Percentiles rank a stretch among this genome's conserved stretches.
Evolutionary conservation across 805 yeast species (phyloP).

Genomic region (Wickerhamomyces queroliae): DNA sequence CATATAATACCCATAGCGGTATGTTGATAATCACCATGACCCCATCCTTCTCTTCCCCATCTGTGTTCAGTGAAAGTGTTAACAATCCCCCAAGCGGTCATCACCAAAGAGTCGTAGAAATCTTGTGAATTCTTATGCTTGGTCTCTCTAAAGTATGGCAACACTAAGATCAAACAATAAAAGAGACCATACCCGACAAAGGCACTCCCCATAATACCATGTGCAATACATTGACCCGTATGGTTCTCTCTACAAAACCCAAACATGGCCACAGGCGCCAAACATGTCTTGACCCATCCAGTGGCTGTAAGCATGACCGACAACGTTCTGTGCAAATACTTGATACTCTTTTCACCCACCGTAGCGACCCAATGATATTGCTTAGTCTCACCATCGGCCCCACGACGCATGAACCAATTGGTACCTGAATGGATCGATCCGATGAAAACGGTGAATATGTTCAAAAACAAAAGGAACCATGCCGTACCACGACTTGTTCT

Average conservation of each 20-base stretch:
- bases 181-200: constrained; percentile 78
- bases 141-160: constrained; percentile 68
- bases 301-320: constrained; percentile 43
- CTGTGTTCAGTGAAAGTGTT: constrained; percentile 96
- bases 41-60: constrained; percentile 88
- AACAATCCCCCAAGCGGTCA: constrained; percentile 87
- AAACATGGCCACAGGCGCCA: constrained; percentile 78
- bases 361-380: constrained; percentile 28
- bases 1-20: constrained; percentile 95
- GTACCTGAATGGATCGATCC: constrained; percentile 55
- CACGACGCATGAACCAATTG: constrained; percentile 24
- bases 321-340: constrained; percentile 35
- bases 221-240: constrained; percentile 95
- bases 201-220: constrained; percentile 93
- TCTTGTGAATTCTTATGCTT: constrained; percentile 64
- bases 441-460: constrained; percentile 41
- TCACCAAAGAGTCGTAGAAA: constrained; percentile 72
- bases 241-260: constrained; percentile 84
- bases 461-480: constrained; percentile 49
- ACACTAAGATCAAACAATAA: constrained; percentile 55
- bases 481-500: constrained; percentile 61
- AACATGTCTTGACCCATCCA: constrained; percentile 75
- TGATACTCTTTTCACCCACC: constrained; percentile 31
- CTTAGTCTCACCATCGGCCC: constrained; percentile 18
- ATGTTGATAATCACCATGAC: constrained; percentile 91